phyloP scores from a whole-genome alignment of 768 basidiomycete species.

The Gelatoporia subvermispora region DNA sequence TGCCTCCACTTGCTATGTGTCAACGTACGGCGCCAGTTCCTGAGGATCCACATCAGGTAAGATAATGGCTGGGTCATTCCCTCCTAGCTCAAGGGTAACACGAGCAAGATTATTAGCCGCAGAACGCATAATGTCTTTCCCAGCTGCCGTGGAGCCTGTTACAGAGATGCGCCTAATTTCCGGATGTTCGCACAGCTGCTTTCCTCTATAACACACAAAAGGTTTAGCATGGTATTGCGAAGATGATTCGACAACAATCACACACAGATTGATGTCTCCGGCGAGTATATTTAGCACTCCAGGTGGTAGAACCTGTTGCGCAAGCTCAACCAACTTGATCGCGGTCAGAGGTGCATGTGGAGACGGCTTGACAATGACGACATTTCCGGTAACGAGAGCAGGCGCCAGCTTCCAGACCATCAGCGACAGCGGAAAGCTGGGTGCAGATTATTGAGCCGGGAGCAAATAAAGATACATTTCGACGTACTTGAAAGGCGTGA shows the following conservation, averaged over 20 bases:
- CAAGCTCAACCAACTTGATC: slow-evolving; percentile 7
- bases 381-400: slow-evolving; percentile 8
- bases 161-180: slow-evolving; percentile 5
- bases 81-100: slow-evolving; percentile 11
- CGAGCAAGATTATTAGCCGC: slow-evolving; percentile 4
- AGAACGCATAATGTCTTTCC: slow-evolving; percentile 4
- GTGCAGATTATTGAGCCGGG: too few species aligned
- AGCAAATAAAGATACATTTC: too few species aligned
- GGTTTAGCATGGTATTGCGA: neutral
- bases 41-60: slow-evolving; percentile 5
- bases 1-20: neutral
- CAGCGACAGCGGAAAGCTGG: slow-evolving; percentile 6
- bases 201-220: slow-evolving; percentile 1
- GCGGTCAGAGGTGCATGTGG: slow-evolving; percentile 4
- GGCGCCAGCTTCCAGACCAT: slow-evolving; percentile 4
- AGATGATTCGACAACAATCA: neutral
- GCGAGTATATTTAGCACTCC: slow-evolving; percentile 9
- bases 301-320: slow-evolving; percentile 8
- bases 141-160: slow-evolving; percentile 6
- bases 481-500: slow-evolving; percentile 5
- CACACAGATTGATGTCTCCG: slow-evolving; percentile 8
- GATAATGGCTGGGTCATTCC: slow-evolving; percentile 12
- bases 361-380: slow-evolving; percentile 7
- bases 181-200: slow-evolving; percentile 8
- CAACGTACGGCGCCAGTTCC: slow-evolving; percentile 4